A percentile compares a stretch with the other conserved stretches of the same genome.
Conservation (phyloP, 345 rosid genomes). For the Acer yangbiense region DNA sequence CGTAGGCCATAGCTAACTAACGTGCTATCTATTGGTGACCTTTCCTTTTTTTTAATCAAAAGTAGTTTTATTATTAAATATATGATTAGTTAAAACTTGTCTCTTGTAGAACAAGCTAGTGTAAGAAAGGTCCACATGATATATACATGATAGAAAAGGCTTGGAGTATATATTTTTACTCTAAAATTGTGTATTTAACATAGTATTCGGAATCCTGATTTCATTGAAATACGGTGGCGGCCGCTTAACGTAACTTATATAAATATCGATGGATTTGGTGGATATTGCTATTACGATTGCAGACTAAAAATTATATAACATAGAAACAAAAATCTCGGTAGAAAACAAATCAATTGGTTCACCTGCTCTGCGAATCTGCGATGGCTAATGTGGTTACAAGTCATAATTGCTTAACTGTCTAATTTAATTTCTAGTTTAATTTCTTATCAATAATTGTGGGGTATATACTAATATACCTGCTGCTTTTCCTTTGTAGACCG, state of each 20-base stretch:
- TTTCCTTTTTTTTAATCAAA: neutral
- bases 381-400: neutral
- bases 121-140: neutral
- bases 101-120: neutral
- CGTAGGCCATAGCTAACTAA: conserved; percentile 19
- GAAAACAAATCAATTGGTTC: neutral
- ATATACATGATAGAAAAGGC: too few species aligned
- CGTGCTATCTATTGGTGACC: conserved; percentile 21
- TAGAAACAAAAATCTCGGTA: neutral
- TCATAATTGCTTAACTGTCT: neutral
- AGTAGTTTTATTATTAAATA: neutral
- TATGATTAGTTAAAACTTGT: conserved; percentile 4
- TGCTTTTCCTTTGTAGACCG: neutral
- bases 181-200: neutral
- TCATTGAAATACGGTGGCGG: neutral
- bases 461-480: neutral
- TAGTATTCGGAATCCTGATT: neutral
- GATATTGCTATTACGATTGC: neutral
- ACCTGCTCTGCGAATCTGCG: conserved; percentile 20
- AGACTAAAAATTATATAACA: neutral
- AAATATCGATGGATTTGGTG: neutral
- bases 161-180: neutral
- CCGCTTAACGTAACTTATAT: neutral
- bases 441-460: conserved; percentile 16
- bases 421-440: too few species aligned